These are phyloP conservation scores for Talaromyces sp. DNA, from an alignment of 2,329 filamentous ascomycete genomes.

Conservation along the genomic window DNA sequence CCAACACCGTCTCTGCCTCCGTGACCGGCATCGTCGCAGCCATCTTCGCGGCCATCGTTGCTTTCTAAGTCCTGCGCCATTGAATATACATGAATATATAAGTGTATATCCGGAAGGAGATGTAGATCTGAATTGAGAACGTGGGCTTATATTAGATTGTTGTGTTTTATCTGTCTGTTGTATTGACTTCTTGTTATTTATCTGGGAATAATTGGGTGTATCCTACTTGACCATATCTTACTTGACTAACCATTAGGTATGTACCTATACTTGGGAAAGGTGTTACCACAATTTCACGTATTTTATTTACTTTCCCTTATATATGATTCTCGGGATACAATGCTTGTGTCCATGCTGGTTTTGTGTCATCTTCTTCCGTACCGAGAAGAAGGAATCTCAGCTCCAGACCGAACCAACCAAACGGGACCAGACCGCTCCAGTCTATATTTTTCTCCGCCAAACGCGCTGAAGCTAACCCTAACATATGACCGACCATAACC, in stretches of 20 bases:
- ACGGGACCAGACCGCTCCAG: too few relatives aligned
- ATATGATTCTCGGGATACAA: not conserved
- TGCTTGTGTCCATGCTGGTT: too few relatives aligned
- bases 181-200: not conserved
- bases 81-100: not conserved
- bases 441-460: too few relatives aligned
- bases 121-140: not conserved
- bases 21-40: constrained; percentile 20
- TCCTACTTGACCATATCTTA: not conserved
- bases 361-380: too few relatives aligned
- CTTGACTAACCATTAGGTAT: not conserved
- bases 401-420: too few relatives aligned
- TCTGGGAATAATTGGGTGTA: not conserved
- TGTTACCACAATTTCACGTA: not conserved
- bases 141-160: not conserved
- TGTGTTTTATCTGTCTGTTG: not conserved
- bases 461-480: too few relatives aligned
- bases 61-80: constrained; percentile 8
- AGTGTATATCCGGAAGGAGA: not conserved
- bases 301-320: not conserved
- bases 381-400: too few relatives aligned
- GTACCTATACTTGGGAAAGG: not conserved
- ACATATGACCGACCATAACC: too few relatives aligned
- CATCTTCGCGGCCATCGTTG: constrained; percentile 18
- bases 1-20: constrained; percentile 22